phyloP scores from a whole-genome alignment of 2,329 filamentous ascomycete genomes.

The Lachnellula hyalina region DNA sequence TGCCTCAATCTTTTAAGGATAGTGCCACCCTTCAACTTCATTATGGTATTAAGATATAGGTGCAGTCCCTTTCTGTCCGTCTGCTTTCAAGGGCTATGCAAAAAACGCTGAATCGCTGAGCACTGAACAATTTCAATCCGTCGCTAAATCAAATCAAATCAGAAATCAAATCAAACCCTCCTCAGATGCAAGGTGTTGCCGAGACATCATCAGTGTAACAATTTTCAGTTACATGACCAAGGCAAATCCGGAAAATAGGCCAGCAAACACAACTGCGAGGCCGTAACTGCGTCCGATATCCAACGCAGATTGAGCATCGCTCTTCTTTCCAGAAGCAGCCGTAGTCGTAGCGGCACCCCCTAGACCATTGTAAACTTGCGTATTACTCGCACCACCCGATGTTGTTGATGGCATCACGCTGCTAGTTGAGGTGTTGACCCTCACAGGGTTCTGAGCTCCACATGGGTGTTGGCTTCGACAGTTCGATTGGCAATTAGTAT shows the following conservation, averaged over 20 bases:
- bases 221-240: slow-evolving; percentile 39
- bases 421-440: slow-evolving; percentile 49
- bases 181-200: background rate
- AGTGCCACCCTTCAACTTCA: slow-evolving; percentile 5
- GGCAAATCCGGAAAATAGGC: slow-evolving; percentile 54
- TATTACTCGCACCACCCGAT: slow-evolving; percentile 35
- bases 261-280: slow-evolving; percentile 46
- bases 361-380: slow-evolving; percentile 40
- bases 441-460: slow-evolving; percentile 60
- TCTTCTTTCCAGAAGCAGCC: slow-evolving; percentile 23
- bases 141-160: slow-evolving; percentile 16
- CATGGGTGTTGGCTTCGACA: slow-evolving; percentile 67
- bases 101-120: slow-evolving; percentile 17
- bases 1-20: background rate
- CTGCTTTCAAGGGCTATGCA: slow-evolving; percentile 9
- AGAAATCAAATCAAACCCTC: slow-evolving; percentile 10
- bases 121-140: slow-evolving; percentile 12
- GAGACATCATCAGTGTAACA: background rate
- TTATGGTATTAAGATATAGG: slow-evolving; percentile 15
- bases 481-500: slow-evolving; percentile 51
- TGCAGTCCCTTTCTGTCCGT: background rate
- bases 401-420: slow-evolving; percentile 37
- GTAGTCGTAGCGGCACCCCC: slow-evolving; percentile 34
- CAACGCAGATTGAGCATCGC: slow-evolving; percentile 36
- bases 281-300: slow-evolving; percentile 52